These are phyloP conservation scores for Geosmithia putterillii DNA, from an alignment of 2,329 filamentous ascomycete species.

Conservation along the genomic window DNA sequence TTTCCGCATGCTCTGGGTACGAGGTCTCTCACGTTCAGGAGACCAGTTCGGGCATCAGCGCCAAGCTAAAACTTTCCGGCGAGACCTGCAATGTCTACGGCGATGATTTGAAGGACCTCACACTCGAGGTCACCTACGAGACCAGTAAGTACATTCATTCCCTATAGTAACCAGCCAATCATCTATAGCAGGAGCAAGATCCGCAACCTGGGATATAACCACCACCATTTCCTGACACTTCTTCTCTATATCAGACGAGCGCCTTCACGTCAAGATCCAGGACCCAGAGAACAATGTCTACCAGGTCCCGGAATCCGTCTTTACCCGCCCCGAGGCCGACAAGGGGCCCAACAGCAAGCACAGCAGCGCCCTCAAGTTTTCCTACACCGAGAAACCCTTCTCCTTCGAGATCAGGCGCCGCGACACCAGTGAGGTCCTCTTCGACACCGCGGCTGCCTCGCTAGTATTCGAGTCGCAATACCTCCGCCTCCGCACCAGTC, in stretches of 20 bases:
- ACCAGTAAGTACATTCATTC: constrained; percentile 8
- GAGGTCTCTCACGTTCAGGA: constrained; percentile 45
- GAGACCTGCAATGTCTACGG: constrained; percentile 67
- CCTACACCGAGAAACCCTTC: constrained; percentile 40
- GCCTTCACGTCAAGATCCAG: constrained; percentile 65
- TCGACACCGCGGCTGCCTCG: constrained; percentile 54
- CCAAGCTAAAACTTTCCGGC: constrained; percentile 58
- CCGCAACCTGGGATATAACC: background rate
- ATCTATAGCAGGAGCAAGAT: background rate
- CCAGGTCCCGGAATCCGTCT: constrained; percentile 58
- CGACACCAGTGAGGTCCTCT: constrained; percentile 38
- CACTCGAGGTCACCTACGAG: constrained; percentile 43
- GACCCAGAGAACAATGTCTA: constrained; percentile 60
- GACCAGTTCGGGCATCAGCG: constrained; percentile 46
- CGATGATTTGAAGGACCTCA: constrained; percentile 55
- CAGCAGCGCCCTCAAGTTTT: constrained; percentile 33
- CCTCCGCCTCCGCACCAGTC: constrained; percentile 55
- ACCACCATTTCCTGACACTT: too few species aligned
- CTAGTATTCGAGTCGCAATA: constrained; percentile 73
- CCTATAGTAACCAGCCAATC: background rate
- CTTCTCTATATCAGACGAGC: constrained; percentile 33
- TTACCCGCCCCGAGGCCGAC: constrained; percentile 35
- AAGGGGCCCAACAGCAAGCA: constrained; percentile 5
- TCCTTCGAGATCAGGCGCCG: constrained; percentile 46
- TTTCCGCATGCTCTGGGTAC: constrained; percentile 54